These are phyloP conservation scores for Alisma plantagoaquatica DNA, from an alignment of 106 monocot genomes.

Conservation along the genomic window DNA sequence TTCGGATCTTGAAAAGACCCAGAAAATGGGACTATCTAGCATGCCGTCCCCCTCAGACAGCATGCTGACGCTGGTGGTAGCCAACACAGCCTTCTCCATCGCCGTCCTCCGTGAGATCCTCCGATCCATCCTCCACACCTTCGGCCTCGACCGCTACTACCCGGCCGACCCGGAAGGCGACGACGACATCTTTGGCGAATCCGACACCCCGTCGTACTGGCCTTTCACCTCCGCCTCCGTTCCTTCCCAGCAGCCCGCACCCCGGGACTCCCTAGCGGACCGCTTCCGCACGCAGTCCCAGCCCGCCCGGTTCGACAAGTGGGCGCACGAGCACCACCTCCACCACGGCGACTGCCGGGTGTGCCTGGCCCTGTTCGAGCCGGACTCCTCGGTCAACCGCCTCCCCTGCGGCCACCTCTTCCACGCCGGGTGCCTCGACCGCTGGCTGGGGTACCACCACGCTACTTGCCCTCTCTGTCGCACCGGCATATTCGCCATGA, in stretches of 20 bases:
- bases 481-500: too few relatives aligned
- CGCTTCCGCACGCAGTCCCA: conserved; percentile 51
- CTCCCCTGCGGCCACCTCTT: conserved; percentile 78
- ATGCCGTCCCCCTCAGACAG: conserved; percentile 78
- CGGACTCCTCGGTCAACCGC: conserved; percentile 66
- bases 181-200: neutral
- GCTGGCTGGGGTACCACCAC: conserved; percentile 73
- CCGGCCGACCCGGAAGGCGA: neutral
- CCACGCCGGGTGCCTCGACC: conserved; percentile 65
- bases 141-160: conserved; percentile 25
- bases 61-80: conserved; percentile 47
- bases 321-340: conserved; percentile 2
- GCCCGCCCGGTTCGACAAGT: conserved; percentile 42
- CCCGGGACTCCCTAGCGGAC: conserved; percentile 25
- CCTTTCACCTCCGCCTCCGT: neutral
- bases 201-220: neutral
- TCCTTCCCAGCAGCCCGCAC: too few relatives aligned
- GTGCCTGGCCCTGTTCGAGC: conserved; percentile 53
- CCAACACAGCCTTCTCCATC: conserved; percentile 64
- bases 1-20: too few relatives aligned
- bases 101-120: conserved; percentile 55
- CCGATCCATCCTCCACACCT: conserved; percentile 31
- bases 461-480: conserved; percentile 78
- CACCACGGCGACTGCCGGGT: conserved; percentile 54
- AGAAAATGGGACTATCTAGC: conserved; percentile 91